Evolutionary conservation across 176 grass and related monocot genomes (phyloP).

Genomic region (Oryza officinalis): DNA sequence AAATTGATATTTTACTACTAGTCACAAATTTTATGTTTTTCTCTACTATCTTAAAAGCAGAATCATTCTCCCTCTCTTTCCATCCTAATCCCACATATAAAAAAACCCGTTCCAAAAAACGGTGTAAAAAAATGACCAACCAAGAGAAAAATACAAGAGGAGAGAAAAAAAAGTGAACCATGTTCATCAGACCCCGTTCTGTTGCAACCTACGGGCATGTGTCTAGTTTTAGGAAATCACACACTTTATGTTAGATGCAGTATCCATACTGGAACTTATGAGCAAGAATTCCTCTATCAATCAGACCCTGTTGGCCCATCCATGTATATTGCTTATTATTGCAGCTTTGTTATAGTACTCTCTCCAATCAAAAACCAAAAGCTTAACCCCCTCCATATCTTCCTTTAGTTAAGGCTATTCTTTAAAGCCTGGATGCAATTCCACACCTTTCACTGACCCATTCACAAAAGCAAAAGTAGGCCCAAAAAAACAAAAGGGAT

Average conservation of each 20-base stretch:
- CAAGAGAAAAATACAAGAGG: too few species aligned
- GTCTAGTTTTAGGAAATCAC: neutral
- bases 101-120: too few species aligned
- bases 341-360: neutral
- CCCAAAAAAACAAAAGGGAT: constrained; percentile 10
- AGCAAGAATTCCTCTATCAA: constrained; percentile 1
- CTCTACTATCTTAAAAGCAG: too few species aligned
- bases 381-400: neutral
- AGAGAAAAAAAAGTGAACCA: too few species aligned
- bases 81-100: too few species aligned
- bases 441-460: constrained; percentile 42
- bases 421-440: constrained; percentile 54
- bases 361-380: neutral
- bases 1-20: neutral
- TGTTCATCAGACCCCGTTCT: too few species aligned
- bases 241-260: neutral
- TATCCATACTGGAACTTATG: neutral
- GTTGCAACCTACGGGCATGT: too few species aligned
- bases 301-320: neutral
- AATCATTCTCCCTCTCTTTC: too few species aligned
- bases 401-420: constrained; percentile 41
- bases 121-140: too few species aligned
- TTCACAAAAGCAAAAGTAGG: constrained; percentile 59
- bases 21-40: constrained; percentile 3
- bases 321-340: neutral